Evolutionary conservation across 2,329 filamentous ascomycete species (phyloP), one percentile per base, ranked within the genome.

Genomic region (Phaeosphaeriaceae sp.): DNA sequence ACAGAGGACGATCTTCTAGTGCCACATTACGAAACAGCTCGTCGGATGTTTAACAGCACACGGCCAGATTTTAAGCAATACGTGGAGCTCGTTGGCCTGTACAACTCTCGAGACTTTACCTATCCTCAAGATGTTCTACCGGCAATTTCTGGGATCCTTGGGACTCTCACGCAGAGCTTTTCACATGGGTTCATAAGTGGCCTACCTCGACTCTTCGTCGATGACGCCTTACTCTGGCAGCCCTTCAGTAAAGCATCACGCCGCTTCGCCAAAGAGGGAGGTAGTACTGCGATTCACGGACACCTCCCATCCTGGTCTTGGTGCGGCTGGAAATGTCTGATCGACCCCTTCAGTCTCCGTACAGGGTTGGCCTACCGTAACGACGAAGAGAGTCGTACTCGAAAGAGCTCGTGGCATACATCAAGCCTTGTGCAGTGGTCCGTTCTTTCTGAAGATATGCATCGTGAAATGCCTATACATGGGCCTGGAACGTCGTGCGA

Each of bases 221-320:
- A 61, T 41, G 17, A 27, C n/a, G 52, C 53, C 7, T 47, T 61
- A 31, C 44, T 61, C n/a, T 61, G 59, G 59, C 55, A 58, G 25
- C 56, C 59, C 1, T 48, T 47, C 9, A 51, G 27, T 11, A 54
- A 42, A 48, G 53, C 53, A 46, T 48, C n/a, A 22, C 55, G 59
- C 13, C 53, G 55, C 42, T 20, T 13, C 20, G 41, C 36, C 19
- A 49, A 54, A 51, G 15, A 42, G 7, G 54, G 46, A 25, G 48
- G 31, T 13, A n/a, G 13, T 13, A 22, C 45, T 33, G 51, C 41
- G 42, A 27, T 27, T 19, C 1, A 22, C 9, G 20, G 20, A 45
- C 17, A 50, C 27, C 33, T 61, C 3, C 58, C 58, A 21, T 54
- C 54, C n/a, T 61, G 58, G 58, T 57, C 58, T n/a, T 57, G 51